Percentiles rank a stretch among this genome's conserved stretches.
Evolutionary conservation across 441 rosid genomes (phyloP).

Genomic region (Viola pubescens): DNA sequence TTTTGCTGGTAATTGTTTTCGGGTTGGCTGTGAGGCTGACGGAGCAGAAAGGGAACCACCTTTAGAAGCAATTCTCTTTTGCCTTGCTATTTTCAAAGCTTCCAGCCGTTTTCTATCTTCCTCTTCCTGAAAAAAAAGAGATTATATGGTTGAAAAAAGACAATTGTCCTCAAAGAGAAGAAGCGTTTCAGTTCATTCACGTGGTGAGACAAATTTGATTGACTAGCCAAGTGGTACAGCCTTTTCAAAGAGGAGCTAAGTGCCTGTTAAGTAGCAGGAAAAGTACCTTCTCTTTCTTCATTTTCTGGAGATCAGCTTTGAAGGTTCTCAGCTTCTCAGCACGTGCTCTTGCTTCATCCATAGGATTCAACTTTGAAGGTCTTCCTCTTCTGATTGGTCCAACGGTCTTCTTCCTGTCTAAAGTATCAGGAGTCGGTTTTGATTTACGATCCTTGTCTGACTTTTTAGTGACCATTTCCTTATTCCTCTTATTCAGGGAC

Average conservation of each 20-base stretch:
- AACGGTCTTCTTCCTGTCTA: slow-evolving; percentile 53
- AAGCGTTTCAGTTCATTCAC: slow-evolving; percentile 5
- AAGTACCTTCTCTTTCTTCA: slow-evolving; percentile 83
- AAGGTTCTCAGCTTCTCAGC: slow-evolving; percentile 83
- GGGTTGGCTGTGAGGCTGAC: slow-evolving; percentile 39
- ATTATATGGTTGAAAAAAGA: slow-evolving; percentile 3
- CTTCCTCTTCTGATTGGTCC: slow-evolving; percentile 82
- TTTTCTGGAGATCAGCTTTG: slow-evolving; percentile 89
- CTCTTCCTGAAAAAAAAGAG: slow-evolving; percentile 52
- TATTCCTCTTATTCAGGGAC: slow-evolving; percentile 37
- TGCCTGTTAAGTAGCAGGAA: slow-evolving; percentile 1
- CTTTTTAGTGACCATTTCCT: slow-evolving; percentile 39
- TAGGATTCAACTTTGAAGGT: slow-evolving; percentile 69
- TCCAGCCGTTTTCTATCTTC: slow-evolving; percentile 72
- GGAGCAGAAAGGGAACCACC: slow-evolving; percentile 45
- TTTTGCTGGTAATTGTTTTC: slow-evolving; percentile 50
- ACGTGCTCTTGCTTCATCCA: slow-evolving; percentile 90
- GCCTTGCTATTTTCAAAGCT: slow-evolving; percentile 77
- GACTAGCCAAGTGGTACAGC: slow-evolving; percentile 1
- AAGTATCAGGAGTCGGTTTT: slow-evolving; percentile 38
- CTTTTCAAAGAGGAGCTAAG: slow-evolving; percentile 3
- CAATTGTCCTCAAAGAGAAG: slow-evolving; percentile 1
- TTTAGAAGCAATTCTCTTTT: slow-evolving; percentile 87
- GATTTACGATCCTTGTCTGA: slow-evolving; percentile 50
- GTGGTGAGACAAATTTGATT: slow-evolving; percentile 7